Percentiles rank a stretch among this genome's conserved stretches.
phyloP scores from a whole-genome alignment of 495 filamentous ascomycete species.

The Mytilinidion resinicola region DNA sequence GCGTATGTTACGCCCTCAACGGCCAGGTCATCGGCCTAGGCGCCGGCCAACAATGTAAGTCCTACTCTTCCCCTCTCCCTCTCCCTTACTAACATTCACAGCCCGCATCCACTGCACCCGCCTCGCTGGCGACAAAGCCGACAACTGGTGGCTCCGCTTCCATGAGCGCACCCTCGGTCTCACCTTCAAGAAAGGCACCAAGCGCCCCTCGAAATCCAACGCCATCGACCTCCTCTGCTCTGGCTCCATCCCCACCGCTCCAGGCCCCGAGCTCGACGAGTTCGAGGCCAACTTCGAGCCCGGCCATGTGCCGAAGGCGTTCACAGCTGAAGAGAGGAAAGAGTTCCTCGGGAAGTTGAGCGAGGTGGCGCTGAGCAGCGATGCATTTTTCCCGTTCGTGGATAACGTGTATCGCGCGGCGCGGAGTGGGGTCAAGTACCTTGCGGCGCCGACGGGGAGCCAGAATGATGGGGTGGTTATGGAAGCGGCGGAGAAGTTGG shows the following conservation, averaged over 20 bases:
- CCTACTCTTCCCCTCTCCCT: neutral
- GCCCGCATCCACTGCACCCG: conserved; percentile 92
- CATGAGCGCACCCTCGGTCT: conserved; percentile 77
- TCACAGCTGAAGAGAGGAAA: conserved; percentile 76
- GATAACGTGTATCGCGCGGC: conserved; percentile 92
- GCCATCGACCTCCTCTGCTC: conserved; percentile 92
- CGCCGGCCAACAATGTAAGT: conserved; percentile 80
- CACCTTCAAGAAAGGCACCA: conserved; percentile 95
- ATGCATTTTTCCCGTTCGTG: conserved; percentile 98
- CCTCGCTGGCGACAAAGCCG: conserved; percentile 95
- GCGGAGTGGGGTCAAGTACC: conserved; percentile 87
- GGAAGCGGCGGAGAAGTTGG: conserved; percentile 85
- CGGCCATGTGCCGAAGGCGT: conserved; percentile 60
- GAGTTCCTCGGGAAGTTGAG: conserved; percentile 74
- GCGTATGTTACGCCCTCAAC: conserved; percentile 93
- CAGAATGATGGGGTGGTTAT: conserved; percentile 88
- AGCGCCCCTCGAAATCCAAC: conserved; percentile 95
- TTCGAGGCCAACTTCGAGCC: conserved; percentile 90
- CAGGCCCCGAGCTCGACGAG: conserved; percentile 68
- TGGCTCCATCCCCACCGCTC: conserved; percentile 63
- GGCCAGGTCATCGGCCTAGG: conserved; percentile 92
- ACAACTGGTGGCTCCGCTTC: conserved; percentile 99
- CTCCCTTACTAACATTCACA: neutral
- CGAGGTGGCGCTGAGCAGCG: conserved; percentile 80
- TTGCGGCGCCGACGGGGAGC: conserved; percentile 87